Conservation (phyloP, 805 yeast species). For the Nakazawaea peltata region DNA sequence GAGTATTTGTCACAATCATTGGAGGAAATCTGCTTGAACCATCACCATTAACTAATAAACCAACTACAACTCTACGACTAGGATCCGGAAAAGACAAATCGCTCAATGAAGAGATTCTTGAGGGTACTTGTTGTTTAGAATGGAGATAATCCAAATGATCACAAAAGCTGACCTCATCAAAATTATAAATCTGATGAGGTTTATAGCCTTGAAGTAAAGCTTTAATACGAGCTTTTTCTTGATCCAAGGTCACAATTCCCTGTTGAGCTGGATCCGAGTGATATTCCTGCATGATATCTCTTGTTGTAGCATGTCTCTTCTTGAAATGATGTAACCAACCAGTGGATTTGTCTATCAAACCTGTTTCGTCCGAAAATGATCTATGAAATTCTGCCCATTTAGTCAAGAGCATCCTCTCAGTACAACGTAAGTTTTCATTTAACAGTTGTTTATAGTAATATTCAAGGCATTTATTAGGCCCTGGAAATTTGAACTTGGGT, state of each 20-base stretch:
- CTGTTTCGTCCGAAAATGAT: conserved; percentile 10
- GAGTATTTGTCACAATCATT: conserved; percentile 17
- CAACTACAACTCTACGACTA: conserved; percentile 16
- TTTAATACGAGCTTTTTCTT: conserved; percentile 19
- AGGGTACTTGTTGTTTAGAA: neutral
- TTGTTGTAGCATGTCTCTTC: conserved; percentile 19
- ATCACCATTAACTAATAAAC: conserved; percentile 20
- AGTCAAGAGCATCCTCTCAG: conserved; percentile 22
- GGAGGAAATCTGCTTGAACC: conserved; percentile 21
- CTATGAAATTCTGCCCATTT: conserved; percentile 21
- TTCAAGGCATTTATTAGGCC: conserved; percentile 27
- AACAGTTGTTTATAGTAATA: conserved; percentile 27
- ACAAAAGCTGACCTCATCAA: conserved; percentile 26
- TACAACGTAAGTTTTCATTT: conserved; percentile 19
- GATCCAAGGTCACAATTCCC: conserved; percentile 12
- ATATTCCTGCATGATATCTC: conserved; percentile 19
- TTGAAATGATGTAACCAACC: conserved; percentile 36
- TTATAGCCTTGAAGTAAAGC: conserved; percentile 12
- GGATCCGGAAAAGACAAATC: conserved; percentile 13
- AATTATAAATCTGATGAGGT: conserved; percentile 23
- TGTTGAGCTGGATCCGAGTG: conserved; percentile 14
- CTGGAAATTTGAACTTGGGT: conserved; percentile 24
- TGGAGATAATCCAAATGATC: neutral
- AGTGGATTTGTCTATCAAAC: conserved; percentile 19
- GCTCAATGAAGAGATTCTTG: no score